These are phyloP conservation scores for Globisporangium apiculatum DNA, from an alignment of 352 stramenopile genomes.

Conservation along the genomic window DNA sequence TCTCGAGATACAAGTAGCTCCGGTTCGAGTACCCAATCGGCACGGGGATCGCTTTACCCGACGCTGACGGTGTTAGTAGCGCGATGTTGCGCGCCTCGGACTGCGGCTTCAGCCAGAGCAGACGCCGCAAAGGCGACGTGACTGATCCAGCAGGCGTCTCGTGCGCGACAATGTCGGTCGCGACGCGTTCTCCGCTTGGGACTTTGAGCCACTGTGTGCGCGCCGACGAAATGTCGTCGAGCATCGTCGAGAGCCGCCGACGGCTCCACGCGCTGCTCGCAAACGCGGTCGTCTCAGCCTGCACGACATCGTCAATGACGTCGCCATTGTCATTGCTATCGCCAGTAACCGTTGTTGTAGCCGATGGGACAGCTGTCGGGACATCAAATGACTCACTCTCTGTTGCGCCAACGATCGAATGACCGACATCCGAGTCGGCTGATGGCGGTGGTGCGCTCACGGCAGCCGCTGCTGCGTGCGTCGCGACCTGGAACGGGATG, in stretches of 20 bases:
- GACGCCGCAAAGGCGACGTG: constrained; percentile 58
- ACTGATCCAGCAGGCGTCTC: constrained; percentile 78
- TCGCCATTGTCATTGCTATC: constrained; percentile 18
- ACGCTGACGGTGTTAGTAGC: constrained; percentile 12
- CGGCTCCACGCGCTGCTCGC: constrained; percentile 50
- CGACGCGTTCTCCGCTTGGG: constrained; percentile 49
- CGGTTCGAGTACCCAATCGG: constrained; percentile 83
- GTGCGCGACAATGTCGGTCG: constrained; percentile 76
- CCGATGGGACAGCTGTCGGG: constrained; percentile 32
- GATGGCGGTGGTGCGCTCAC: constrained; percentile 14
- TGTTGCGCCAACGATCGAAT: no score
- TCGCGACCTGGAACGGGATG: constrained; percentile 77
- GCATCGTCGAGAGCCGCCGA: constrained; percentile 57
- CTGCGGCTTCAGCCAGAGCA: constrained; percentile 75
- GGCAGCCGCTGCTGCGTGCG: constrained; percentile 23
- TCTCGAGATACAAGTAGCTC: constrained; percentile 80
- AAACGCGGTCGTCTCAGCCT: constrained; percentile 38
- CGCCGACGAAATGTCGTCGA: constrained; percentile 69
- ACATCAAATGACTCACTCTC: constrained; percentile 43
- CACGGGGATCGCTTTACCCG: constrained; percentile 70
- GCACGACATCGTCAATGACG: constrained; percentile 32
- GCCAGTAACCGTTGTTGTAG: constrained; percentile 3
- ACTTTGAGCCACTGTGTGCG: constrained; percentile 64
- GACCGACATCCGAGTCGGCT: not conserved
- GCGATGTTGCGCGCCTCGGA: constrained; percentile 24